A percentile compares a stretch with the other conserved stretches of the same genome.
phyloP scores from a whole-genome alignment of 2,329 filamentous ascomycete genomes.

The Metarhizium anisopliae region DNA sequence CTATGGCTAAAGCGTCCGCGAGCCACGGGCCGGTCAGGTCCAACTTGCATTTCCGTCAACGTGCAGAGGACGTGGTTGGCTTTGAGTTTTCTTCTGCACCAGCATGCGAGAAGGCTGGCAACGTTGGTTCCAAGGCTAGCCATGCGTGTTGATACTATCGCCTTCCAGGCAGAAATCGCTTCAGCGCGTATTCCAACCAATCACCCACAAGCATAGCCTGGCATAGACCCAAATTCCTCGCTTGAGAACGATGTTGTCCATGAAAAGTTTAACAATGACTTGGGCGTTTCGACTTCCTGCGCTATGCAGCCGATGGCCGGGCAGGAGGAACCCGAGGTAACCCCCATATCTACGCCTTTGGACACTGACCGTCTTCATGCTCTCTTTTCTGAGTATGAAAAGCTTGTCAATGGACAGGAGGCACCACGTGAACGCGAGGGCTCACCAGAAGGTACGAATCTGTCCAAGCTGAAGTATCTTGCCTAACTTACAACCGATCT shows the following conservation, averaged over 20 bases:
- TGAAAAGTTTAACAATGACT: neutral
- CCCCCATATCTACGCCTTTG: neutral
- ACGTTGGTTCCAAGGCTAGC: neutral
- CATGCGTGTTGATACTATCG: neutral
- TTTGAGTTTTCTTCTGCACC: neutral
- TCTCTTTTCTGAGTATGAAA: constrained; percentile 2
- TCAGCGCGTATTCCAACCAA: neutral
- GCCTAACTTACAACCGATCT: neutral
- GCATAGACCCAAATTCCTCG: neutral
- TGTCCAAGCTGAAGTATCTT: neutral
- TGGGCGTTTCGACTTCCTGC: neutral
- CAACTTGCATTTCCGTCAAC: neutral
- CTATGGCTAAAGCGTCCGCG: no score
- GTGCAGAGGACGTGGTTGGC: neutral
- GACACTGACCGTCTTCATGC: neutral
- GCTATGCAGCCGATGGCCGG: neutral
- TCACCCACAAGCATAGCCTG: neutral
- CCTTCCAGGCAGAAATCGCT: neutral
- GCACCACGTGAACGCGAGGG: neutral
- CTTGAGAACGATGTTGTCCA: neutral
- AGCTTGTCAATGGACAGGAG: constrained; percentile 1
- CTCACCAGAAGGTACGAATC: neutral
- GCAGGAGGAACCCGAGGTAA: neutral
- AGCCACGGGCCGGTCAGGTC: no score
- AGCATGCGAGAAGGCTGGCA: neutral